phyloP scores from a whole-genome alignment of 768 basidiomycete genomes.

The Cystofilobasidium ferigula region DNA sequence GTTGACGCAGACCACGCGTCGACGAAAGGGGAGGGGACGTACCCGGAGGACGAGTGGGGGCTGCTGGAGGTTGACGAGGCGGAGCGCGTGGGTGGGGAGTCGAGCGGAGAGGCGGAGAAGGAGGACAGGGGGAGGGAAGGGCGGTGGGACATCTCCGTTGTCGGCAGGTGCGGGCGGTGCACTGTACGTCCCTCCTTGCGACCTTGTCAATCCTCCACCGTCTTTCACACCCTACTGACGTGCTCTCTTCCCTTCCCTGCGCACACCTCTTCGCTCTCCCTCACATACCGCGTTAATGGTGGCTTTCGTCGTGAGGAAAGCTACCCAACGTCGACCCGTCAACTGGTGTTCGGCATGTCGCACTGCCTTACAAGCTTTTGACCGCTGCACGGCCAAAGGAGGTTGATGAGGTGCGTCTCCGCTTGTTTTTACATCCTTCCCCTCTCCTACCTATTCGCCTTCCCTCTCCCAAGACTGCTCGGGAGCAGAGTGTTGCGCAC shows the following conservation, averaged over 20 bases:
- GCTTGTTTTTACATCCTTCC: background rate
- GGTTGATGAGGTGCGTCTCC: background rate
- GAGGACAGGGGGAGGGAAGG: background rate
- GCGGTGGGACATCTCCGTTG: background rate
- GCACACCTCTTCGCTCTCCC: background rate
- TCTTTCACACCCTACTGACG: background rate
- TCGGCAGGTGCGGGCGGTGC: background rate
- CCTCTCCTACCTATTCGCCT: background rate
- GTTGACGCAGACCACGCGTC: background rate
- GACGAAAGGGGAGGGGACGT: background rate
- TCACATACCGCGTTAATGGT: background rate
- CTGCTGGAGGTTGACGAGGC: background rate
- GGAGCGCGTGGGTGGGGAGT: too few species aligned
- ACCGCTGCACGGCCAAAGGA: background rate
- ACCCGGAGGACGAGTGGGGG: background rate
- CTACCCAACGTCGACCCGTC: constrained; percentile 23
- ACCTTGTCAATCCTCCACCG: too few species aligned
- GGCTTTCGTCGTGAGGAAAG: background rate
- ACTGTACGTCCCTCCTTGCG: background rate
- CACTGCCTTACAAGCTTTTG: constrained; percentile 15
- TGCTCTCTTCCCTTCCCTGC: background rate
- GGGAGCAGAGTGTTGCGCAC: background rate
- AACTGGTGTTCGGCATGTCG: constrained; percentile 3
- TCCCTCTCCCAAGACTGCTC: background rate
- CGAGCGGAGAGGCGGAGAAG: too few species aligned